Evolutionary conservation across 169 alveolate genomes (phyloP).

Genomic region (Eimeria acervulina): DNA sequence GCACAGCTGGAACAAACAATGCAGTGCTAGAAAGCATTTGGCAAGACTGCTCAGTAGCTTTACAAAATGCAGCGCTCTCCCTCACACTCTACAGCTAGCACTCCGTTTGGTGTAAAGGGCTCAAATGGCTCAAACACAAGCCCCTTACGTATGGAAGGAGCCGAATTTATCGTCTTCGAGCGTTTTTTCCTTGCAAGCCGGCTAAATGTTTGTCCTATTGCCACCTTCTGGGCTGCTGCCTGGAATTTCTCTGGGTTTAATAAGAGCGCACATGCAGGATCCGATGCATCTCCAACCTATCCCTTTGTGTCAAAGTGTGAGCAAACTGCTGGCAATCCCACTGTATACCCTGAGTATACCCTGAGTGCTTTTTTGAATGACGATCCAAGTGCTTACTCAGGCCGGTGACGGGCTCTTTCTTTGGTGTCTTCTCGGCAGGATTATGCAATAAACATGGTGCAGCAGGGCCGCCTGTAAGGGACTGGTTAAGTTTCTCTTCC

Average conservation of each 20-base stretch:
- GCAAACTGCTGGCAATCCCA: not conserved
- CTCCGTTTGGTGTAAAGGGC: not conserved
- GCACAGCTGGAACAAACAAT: not conserved
- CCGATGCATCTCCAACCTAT: not conserved
- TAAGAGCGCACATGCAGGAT: not conserved
- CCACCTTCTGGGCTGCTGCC: slow-evolving; percentile 72
- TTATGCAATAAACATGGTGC: not conserved
- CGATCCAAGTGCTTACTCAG: slow-evolving; percentile 24
- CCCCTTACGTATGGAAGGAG: slow-evolving; percentile 42
- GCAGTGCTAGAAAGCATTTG: not conserved
- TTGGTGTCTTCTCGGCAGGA: not conserved
- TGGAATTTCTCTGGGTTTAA: slow-evolving; percentile 45
- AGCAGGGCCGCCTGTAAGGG: not conserved
- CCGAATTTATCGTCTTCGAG: slow-evolving; percentile 25
- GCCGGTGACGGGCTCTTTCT: slow-evolving; percentile 30
- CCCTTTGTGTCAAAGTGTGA: not conserved
- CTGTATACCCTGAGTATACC: not conserved
- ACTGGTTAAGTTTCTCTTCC: slow-evolving; percentile 46
- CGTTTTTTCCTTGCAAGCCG: slow-evolving; percentile 66
- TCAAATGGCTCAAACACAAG: too few relatives aligned
- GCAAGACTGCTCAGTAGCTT: not conserved
- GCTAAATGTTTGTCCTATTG: slow-evolving; percentile 53
- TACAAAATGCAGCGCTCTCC: not conserved
- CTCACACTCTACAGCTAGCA: not conserved
- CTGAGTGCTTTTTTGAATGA: not conserved